Conservation (phyloP, 164 flowering plant genomes). For the Umbilicus rupestris region DNA sequence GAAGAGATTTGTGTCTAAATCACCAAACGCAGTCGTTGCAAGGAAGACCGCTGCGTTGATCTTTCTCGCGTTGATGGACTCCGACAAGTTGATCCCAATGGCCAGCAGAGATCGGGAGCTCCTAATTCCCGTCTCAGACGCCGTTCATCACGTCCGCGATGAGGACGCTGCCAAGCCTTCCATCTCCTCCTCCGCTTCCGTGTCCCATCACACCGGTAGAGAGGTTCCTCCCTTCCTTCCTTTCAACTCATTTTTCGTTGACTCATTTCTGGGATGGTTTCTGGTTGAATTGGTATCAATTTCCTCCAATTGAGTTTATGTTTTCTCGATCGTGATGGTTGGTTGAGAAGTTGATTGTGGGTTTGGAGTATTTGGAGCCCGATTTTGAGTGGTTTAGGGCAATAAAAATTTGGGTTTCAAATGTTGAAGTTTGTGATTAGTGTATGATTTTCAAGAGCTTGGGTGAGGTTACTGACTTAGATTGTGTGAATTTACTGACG, state of each 20-base stretch:
- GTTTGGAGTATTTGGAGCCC: background rate
- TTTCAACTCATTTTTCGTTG: background rate
- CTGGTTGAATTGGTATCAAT: background rate
- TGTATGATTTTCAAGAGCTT: too few relatives aligned
- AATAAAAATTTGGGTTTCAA: background rate
- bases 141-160: constrained; percentile 25
- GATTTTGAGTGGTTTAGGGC: background rate
- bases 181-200: constrained; percentile 19
- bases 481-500: background rate
- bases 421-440: background rate
- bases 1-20: background rate
- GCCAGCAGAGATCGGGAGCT: constrained; percentile 75
- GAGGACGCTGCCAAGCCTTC: constrained; percentile 45
- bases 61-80: background rate
- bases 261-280: background rate
- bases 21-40: background rate
- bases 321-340: background rate
- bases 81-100: constrained; percentile 26
- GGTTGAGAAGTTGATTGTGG: background rate
- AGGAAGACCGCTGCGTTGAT: background rate
- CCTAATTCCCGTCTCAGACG: constrained; percentile 67
- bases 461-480: too few relatives aligned
- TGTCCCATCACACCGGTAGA: constrained; percentile 57
- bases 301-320: background rate
- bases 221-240: constrained; percentile 30